Percentiles rank a stretch among this genome's conserved stretches.
Evolutionary conservation across 1,284 basidiomycete genomes (phyloP).

Genomic region (Ganoderma multipileum): DNA sequence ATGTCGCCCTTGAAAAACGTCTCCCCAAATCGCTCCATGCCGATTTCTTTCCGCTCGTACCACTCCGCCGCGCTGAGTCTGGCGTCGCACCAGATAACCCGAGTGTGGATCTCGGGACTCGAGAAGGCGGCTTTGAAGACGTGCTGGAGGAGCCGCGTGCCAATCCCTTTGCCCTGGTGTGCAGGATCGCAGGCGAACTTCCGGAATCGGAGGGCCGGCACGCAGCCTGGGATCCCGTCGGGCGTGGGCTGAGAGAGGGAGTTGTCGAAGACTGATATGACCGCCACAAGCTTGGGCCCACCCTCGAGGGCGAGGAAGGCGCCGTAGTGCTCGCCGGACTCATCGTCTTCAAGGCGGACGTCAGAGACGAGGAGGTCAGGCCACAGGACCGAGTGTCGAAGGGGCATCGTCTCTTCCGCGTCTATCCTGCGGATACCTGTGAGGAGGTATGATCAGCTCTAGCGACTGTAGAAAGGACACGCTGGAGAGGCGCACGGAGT

Average conservation of each 20-base stretch:
- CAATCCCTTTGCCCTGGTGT: constrained; percentile 58
- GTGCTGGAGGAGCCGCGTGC: constrained; percentile 52
- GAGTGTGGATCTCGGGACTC: constrained; percentile 43
- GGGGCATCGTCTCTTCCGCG: constrained; percentile 51
- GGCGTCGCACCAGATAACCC: constrained; percentile 64
- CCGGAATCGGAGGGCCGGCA: constrained; percentile 54
- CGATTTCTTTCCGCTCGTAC: constrained; percentile 64
- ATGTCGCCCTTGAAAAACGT: constrained; percentile 58
- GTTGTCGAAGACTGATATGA: constrained; percentile 64
- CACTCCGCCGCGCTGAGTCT: constrained; percentile 51
- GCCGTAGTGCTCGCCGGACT: constrained; percentile 57
- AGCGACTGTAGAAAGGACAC: not conserved
- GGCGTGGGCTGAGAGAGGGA: constrained; percentile 40
- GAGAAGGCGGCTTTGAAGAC: constrained; percentile 45
- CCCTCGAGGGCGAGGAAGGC: constrained; percentile 50
- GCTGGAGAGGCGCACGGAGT: not conserved
- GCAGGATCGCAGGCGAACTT: constrained; percentile 63
- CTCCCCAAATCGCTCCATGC: constrained; percentile 54
- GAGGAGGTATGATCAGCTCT: not conserved
- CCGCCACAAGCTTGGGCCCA: constrained; percentile 47
- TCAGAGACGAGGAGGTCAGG: constrained; percentile 55
- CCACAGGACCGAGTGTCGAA: constrained; percentile 67
- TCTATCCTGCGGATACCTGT: constrained; percentile 40
- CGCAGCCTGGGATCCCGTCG: constrained; percentile 6
- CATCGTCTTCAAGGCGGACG: constrained; percentile 60